Evolutionary conservation across 768 basidiomycete species (phyloP).

Genomic region (Phaffia tasmanica): DNA sequence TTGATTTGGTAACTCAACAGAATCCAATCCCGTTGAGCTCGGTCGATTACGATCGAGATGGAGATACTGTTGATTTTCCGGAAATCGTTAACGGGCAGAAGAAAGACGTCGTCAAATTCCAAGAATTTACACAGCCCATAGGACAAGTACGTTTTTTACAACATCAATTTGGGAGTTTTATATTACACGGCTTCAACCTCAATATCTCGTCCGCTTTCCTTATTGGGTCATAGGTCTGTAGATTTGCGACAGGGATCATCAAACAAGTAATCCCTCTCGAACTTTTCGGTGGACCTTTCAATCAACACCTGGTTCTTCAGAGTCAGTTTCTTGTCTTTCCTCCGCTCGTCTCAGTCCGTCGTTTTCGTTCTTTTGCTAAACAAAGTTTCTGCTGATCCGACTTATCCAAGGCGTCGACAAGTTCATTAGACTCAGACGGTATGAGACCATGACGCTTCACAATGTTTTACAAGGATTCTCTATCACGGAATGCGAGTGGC

Average conservation of each 20-base stretch:
- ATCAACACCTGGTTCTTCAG: constrained; percentile 50
- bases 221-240: constrained; percentile 48
- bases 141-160: constrained; percentile 45
- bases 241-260: constrained; percentile 54
- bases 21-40: constrained; percentile 43
- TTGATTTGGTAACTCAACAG: constrained; percentile 42
- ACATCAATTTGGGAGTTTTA: constrained; percentile 42
- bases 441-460: constrained; percentile 69
- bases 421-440: constrained; percentile 67
- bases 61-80: constrained; percentile 40
- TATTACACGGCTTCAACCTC: too few species aligned
- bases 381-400: not conserved
- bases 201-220: too few species aligned
- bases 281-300: constrained; percentile 66
- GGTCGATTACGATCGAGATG: constrained; percentile 43
- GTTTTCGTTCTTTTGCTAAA: not conserved
- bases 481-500: constrained; percentile 68
- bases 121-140: constrained; percentile 48
- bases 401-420: constrained; percentile 47
- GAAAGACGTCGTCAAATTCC: constrained; percentile 40
- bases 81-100: constrained; percentile 50
- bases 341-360: constrained; percentile 28
- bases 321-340: constrained; percentile 43
- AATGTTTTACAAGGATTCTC: constrained; percentile 62
- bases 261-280: constrained; percentile 58